Base-by-base conservation (phyloP, 176 grass and related monocot species). In the Secale cereale region DNA sequence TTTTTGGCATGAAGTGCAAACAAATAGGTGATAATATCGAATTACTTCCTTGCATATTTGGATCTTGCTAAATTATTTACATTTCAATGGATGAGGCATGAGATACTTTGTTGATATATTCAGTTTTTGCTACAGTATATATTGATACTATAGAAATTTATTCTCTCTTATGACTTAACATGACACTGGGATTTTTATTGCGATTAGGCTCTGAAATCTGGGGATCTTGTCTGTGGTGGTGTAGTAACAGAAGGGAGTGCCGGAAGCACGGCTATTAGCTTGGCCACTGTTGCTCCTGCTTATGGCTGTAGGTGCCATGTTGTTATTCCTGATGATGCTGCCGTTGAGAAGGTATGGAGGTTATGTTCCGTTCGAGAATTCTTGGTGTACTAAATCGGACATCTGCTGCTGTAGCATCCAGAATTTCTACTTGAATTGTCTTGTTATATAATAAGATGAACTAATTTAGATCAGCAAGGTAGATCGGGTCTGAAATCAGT, bases 231-330 rank as follows among this genome's bases (percentile, higher is more conserved):
- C 13, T 76, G 25, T 67, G 93, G 97, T 81, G 97, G 97, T 76
- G 70, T 89, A 20, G 91, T 99, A 65, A 96, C 88, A 7, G 97
- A 99, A 65, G 93, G 97, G 82, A 99, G 97, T 84, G 97, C 93
- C 74, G 97, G 93, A 85, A 96, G 93, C 80, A 99, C 93, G 10
- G 97, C 93, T 87, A 96, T 99, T 86, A 99, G 97, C 86, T 86
- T 99, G 70, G 97, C 97, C 10, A 99, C 90, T 48, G 90, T 95
- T 82, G 93, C 93, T 79, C 93, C 91, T 41, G 91, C 93, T 78
- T 96, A 91, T 96, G 93, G 90, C 36, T 95, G 93, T 27, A 92
- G 73, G 79, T 94, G 93, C 32, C 97, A 98, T 86, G 97, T 95
- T 85, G 91, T 91, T 72, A 98, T 98, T 84, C 93, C 93, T 5